These are phyloP conservation scores for Vaccinium corymbosum DNA, from an alignment of 148 eudicot species.

Conservation along the genomic window DNA sequence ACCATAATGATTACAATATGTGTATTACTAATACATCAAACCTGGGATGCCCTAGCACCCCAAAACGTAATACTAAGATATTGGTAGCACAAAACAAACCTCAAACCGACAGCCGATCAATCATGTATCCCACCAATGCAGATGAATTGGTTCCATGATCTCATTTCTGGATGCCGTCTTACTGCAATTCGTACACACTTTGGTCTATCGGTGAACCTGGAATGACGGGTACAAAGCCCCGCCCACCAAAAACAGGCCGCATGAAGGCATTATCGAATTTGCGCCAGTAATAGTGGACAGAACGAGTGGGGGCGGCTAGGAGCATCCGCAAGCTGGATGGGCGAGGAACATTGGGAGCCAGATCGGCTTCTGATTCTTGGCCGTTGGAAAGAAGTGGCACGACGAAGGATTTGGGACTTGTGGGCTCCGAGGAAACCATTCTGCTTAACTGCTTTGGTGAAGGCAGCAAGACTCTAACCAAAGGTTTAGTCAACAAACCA, in stretches of 20 bases:
- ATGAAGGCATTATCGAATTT: constrained; percentile 74
- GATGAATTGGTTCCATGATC: not conserved
- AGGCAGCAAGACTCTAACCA: constrained; percentile 51
- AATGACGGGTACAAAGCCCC: constrained; percentile 73
- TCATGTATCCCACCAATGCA: not conserved
- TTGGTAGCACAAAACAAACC: constrained; percentile 1
- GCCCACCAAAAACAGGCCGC: constrained; percentile 89
- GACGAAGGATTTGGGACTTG: constrained; percentile 45
- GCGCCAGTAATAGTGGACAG: constrained; percentile 79
- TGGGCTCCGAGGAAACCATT: constrained; percentile 38
- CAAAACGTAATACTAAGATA: not conserved
- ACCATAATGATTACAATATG: not conserved
- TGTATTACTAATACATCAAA: not conserved
- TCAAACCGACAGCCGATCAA: not conserved
- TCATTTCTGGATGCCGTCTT: not conserved
- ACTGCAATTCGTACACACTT: constrained; percentile 24
- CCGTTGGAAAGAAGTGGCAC: constrained; percentile 53
- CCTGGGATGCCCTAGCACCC: not conserved
- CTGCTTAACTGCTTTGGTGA: constrained; percentile 30
- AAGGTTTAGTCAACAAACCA: constrained; percentile 73
- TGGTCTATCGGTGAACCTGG: constrained; percentile 77
- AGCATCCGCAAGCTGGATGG: constrained; percentile 70
- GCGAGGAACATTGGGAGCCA: constrained; percentile 30
- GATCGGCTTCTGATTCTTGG: constrained; percentile 39
- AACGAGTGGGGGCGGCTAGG: constrained; percentile 46